These are phyloP conservation scores for Lactifluus hygrophoroides DNA, from an alignment of 768 basidiomycete genomes.

Conservation along the genomic window DNA sequence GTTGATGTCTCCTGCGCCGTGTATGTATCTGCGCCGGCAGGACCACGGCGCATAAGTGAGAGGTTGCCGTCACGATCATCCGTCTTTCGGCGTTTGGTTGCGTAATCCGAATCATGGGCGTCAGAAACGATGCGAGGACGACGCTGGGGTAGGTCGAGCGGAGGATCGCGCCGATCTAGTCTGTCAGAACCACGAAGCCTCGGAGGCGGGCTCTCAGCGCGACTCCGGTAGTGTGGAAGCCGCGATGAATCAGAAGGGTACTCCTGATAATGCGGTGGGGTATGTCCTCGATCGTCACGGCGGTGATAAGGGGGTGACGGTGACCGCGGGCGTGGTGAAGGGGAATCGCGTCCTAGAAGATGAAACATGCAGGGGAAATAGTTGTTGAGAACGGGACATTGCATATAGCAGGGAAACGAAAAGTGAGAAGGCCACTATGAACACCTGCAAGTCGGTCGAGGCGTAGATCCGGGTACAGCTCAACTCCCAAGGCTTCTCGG, in stretches of 20 bases:
- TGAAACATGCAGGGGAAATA: constrained; percentile 18
- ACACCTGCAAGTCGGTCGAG: constrained; percentile 17
- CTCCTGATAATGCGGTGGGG: constrained; percentile 13
- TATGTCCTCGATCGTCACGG: constrained; percentile 14
- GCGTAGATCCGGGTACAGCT: constrained; percentile 18
- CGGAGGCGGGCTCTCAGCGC: constrained; percentile 15
- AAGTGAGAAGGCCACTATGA: constrained; percentile 21
- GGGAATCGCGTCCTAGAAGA: constrained; percentile 22
- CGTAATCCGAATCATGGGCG: constrained; percentile 10
- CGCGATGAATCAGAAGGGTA: constrained; percentile 1
- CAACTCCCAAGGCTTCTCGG: constrained; percentile 21
- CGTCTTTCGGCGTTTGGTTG: constrained; percentile 15
- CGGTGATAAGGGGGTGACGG: constrained; percentile 14
- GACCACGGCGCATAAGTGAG: constrained; percentile 7
- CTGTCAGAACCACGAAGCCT: constrained; percentile 2
- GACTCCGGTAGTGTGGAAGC: constrained; percentile 5
- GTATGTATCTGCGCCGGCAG: constrained; percentile 7
- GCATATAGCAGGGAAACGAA: constrained; percentile 16
- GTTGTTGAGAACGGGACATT: constrained; percentile 20
- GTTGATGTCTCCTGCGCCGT: constrained; percentile 7
- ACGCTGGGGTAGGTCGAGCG: constrained; percentile 15
- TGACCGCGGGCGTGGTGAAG: constrained; percentile 15
- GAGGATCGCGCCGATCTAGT: constrained; percentile 5
- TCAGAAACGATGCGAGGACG: constrained; percentile 10
- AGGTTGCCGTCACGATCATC: constrained; percentile 11